Conservation (phyloP, 495 filamentous ascomycete genomes). For the Trichoderma erinaceum region DNA sequence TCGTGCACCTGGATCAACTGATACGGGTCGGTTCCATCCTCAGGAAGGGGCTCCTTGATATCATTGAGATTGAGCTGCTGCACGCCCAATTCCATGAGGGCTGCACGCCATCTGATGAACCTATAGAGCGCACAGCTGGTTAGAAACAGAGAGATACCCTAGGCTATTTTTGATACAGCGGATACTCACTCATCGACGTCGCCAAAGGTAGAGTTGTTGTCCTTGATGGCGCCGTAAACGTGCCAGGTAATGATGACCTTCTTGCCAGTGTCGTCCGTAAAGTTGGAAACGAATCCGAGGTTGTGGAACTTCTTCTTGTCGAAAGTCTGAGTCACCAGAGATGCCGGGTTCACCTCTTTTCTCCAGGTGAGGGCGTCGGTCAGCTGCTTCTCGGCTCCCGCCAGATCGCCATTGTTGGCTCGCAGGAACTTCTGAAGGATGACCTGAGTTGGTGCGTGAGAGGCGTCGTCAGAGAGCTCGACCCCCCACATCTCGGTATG, state of each 20-base stretch:
- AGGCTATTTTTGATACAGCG: neutral
- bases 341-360: constrained; percentile 48
- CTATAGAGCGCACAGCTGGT: constrained; percentile 34
- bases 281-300: constrained; percentile 50
- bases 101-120: constrained; percentile 79
- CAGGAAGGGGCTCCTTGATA: constrained; percentile 65
- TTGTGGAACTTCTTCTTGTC: constrained; percentile 49
- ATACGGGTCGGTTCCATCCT: constrained; percentile 70
- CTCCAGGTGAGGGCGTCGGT: constrained; percentile 75
- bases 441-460: constrained; percentile 66
- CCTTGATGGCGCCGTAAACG: constrained; percentile 75
- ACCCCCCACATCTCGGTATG: constrained; percentile 80
- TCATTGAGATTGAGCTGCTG: constrained; percentile 58
- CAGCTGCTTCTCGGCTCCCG: constrained; percentile 67
- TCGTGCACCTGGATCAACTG: constrained; percentile 88
- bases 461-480: constrained; percentile 44
- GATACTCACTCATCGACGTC: constrained; percentile 64
- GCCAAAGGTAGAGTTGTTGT: constrained; percentile 63
- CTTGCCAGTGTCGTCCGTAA: constrained; percentile 26
- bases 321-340: constrained; percentile 43
- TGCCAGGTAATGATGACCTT: constrained; percentile 70
- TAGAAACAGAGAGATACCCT: too few relatives aligned
- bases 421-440: constrained; percentile 87
- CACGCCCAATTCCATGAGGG: constrained; percentile 78
- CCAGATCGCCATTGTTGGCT: constrained; percentile 71